Conservation (phyloP, 768 basidiomycete species). For the Lactifluus volemus region DNA sequence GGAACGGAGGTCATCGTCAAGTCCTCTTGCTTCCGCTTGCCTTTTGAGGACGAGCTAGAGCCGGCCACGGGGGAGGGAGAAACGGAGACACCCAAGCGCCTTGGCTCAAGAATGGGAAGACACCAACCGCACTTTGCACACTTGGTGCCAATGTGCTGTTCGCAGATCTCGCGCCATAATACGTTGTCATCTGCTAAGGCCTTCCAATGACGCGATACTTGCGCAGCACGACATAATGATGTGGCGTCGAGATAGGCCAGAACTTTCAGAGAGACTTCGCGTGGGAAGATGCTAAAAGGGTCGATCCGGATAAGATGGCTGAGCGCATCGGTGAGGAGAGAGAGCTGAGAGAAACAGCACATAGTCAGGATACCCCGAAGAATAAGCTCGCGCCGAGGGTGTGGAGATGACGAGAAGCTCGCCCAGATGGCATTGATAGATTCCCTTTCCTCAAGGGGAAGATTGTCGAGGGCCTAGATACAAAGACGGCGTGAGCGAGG, state of each 20-base stretch:
- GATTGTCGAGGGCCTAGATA: constrained; percentile 78
- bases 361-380: constrained; percentile 95
- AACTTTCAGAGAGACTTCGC: constrained; percentile 81
- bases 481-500: not conserved
- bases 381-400: constrained; percentile 85
- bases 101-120: constrained; percentile 80
- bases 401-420: constrained; percentile 90
- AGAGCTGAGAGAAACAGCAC: constrained; percentile 98
- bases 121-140: constrained; percentile 98
- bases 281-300: constrained; percentile 83
- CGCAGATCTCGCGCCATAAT: constrained; percentile 93
- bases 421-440: constrained; percentile 92
- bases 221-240: constrained; percentile 88
- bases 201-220: constrained; percentile 81
- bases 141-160: constrained; percentile 96
- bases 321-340: constrained; percentile 89
- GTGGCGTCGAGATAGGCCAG: constrained; percentile 87
- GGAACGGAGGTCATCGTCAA: constrained; percentile 7
- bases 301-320: constrained; percentile 91
- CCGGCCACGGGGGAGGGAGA: constrained; percentile 27
- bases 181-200: constrained; percentile 89
- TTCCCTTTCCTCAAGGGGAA: constrained; percentile 79
- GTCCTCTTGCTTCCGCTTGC: constrained; percentile 36
- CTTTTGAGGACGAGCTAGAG: constrained; percentile 20
- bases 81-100: constrained; percentile 38